These are phyloP conservation scores for Fusarium luffae DNA, from an alignment of 2,329 filamentous ascomycete genomes.

Conservation along the genomic window DNA sequence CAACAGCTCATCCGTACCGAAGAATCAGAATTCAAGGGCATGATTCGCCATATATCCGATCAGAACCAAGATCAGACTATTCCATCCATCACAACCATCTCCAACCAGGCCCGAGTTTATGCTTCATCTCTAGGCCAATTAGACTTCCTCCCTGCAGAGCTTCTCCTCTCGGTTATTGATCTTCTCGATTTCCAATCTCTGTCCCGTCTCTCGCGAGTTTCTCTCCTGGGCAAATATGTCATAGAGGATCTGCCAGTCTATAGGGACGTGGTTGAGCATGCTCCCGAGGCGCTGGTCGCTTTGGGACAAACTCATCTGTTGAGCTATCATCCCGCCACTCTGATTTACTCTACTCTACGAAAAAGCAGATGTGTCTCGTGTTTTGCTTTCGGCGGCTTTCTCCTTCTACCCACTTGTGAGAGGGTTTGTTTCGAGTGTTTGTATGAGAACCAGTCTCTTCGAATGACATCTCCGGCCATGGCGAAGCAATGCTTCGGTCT, in stretches of 20 bases:
- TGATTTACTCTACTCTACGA: slow-evolving; percentile 39
- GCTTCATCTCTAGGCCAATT: slow-evolving; percentile 44
- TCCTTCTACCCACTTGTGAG: slow-evolving; percentile 49
- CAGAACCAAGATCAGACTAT: slow-evolving; percentile 14
- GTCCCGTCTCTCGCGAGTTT: slow-evolving; percentile 45
- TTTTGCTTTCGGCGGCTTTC: slow-evolving; percentile 45
- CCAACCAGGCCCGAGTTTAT: slow-evolving; percentile 12
- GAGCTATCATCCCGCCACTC: slow-evolving; percentile 34
- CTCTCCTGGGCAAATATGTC: slow-evolving; percentile 39
- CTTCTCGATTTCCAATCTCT: slow-evolving; percentile 47
- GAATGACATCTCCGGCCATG: slow-evolving; percentile 38
- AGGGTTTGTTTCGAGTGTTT: slow-evolving; percentile 49
- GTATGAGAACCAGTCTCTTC: slow-evolving; percentile 40
- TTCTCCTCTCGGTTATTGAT: slow-evolving; percentile 41
- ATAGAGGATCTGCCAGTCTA: slow-evolving; percentile 50
- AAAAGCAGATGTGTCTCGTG: slow-evolving; percentile 46
- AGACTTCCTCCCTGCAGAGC: slow-evolving; percentile 43
- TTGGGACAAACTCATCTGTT: slow-evolving; percentile 42
- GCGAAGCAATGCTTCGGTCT: slow-evolving; percentile 44
- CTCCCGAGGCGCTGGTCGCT: slow-evolving; percentile 43
- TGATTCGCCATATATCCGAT: slow-evolving; percentile 26
- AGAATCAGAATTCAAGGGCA: slow-evolving; percentile 37
- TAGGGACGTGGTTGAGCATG: slow-evolving; percentile 57
- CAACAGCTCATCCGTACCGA: slow-evolving; percentile 30
- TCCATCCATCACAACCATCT: slow-evolving; percentile 18